phyloP scores from a whole-genome alignment of 495 filamentous ascomycete species.

The Penicillium atrosanguineum region DNA sequence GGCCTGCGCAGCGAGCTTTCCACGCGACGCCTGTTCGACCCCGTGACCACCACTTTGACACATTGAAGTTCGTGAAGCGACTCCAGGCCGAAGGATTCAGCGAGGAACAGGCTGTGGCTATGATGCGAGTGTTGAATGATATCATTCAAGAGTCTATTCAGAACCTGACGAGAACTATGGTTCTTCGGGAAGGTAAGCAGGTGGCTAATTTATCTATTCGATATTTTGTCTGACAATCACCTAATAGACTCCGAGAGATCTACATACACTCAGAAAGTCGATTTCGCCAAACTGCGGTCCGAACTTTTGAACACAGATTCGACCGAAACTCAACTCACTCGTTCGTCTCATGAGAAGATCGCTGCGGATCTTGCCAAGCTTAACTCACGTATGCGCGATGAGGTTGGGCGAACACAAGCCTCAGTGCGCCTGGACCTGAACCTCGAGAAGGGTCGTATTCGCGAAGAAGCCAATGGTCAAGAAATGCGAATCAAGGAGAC shows the following conservation, averaged over 20 bases:
- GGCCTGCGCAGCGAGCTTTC: conserved; percentile 56
- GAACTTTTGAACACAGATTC: conserved; percentile 90
- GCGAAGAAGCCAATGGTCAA: conserved; percentile 95
- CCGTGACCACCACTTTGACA: conserved; percentile 96
- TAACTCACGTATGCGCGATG: conserved; percentile 82
- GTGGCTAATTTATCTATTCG: not conserved
- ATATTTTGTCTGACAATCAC: not conserved
- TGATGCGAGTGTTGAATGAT: conserved; percentile 97
- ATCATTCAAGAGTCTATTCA: conserved; percentile 98
- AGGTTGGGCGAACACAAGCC: conserved; percentile 90
- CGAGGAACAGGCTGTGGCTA: conserved; percentile 88
- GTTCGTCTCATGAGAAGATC: conserved; percentile 85
- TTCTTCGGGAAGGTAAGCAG: conserved; percentile 75
- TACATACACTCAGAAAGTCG: conserved; percentile 97
- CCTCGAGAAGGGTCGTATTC: conserved; percentile 92
- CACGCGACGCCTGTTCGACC: conserved; percentile 58
- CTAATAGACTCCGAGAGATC: conserved; percentile 54
- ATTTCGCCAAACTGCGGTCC: conserved; percentile 97
- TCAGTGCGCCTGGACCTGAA: conserved; percentile 90
- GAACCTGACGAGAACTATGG: conserved; percentile 97
- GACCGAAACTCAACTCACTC: conserved; percentile 83
- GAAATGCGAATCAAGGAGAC: conserved; percentile 99
- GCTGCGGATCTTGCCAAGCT: conserved; percentile 94
- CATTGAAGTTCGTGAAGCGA: conserved; percentile 91
- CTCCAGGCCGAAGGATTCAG: conserved; percentile 90